Conservation (phyloP, 208 protist species). For the Trypanosoma rangeli region DNA sequence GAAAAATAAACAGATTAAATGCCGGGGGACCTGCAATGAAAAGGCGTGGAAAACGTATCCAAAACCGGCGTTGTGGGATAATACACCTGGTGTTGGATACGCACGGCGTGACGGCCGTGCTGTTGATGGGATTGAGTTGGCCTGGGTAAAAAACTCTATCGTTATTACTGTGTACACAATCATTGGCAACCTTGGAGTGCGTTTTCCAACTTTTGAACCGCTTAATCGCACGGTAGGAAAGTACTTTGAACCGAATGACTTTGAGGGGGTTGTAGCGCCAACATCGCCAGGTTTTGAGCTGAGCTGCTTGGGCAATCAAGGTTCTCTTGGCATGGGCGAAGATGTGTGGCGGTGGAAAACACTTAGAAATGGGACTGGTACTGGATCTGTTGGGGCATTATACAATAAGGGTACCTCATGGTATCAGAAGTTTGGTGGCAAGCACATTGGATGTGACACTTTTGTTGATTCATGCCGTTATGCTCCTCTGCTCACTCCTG, state of each 20-base stretch:
- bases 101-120: conserved; percentile 51
- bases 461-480: conserved; percentile 75
- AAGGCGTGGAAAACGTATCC: conserved; percentile 75
- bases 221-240: conserved; percentile 33
- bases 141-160: conserved; percentile 64
- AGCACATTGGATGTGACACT: conserved; percentile 74
- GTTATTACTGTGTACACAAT: conserved; percentile 64
- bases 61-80: conserved; percentile 60
- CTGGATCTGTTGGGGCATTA: conserved; percentile 51
- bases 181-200: conserved; percentile 79
- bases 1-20: conserved; percentile 67
- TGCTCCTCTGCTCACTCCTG: conserved; percentile 77
- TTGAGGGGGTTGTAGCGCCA: conserved; percentile 36
- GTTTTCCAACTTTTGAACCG: conserved; percentile 84
- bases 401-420: conserved; percentile 65
- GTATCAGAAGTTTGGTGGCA: conserved; percentile 90
- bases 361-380: conserved; percentile 41
- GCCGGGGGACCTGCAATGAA: conserved; percentile 66
- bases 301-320: conserved; percentile 65
- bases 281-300: conserved; percentile 63
- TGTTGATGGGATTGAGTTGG: conserved; percentile 56
- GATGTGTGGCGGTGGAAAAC: conserved; percentile 73
- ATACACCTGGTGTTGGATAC: conserved; percentile 45
- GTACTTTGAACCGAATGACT: conserved; percentile 67
- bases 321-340: conserved; percentile 50